Evolutionary conservation across 2,329 filamentous ascomycete species (phyloP).

Genomic region (Sporothrix sp.): DNA sequence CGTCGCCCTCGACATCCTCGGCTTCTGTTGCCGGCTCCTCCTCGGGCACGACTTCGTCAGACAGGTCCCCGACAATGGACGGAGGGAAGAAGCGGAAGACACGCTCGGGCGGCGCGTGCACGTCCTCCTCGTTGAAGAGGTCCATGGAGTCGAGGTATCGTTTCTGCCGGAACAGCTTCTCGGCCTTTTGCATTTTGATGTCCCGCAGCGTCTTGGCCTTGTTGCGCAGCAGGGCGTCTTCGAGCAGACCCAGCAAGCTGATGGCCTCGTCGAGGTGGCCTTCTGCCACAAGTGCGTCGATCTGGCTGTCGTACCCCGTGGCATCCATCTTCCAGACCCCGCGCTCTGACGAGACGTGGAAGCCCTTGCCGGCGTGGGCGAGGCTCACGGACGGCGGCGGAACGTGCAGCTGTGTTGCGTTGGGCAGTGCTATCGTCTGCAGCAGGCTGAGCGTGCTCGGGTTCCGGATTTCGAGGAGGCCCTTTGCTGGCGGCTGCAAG

Average conservation of each 20-base stretch:
- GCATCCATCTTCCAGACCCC: slow-evolving; percentile 95
- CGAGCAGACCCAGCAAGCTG: slow-evolving; percentile 77
- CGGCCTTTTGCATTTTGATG: slow-evolving; percentile 86
- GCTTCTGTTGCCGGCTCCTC: slow-evolving; percentile 24
- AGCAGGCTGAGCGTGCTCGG: slow-evolving; percentile 84
- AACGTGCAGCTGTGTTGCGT: slow-evolving; percentile 78
- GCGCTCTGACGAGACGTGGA: slow-evolving; percentile 84
- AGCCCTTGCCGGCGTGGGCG: slow-evolving; percentile 93
- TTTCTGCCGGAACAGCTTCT: slow-evolving; percentile 68
- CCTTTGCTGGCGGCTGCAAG: slow-evolving; percentile 65
- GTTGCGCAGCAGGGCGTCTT: slow-evolving; percentile 78
- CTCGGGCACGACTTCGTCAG: slow-evolving; percentile 37
- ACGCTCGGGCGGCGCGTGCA: slow-evolving; percentile 78
- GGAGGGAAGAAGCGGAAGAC: slow-evolving; percentile 79
- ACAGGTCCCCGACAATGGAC: slow-evolving; percentile 73
- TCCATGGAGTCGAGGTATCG: slow-evolving; percentile 83
- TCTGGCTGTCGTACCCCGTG: slow-evolving; percentile 81
- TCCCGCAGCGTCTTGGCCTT: slow-evolving; percentile 74
- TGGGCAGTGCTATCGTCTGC: slow-evolving; percentile 73
- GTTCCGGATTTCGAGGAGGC: slow-evolving; percentile 81
- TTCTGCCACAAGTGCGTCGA: slow-evolving; percentile 67
- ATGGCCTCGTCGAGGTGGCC: slow-evolving; percentile 82
- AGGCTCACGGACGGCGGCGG: slow-evolving; percentile 86
- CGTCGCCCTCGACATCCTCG: slow-evolving; percentile 24
- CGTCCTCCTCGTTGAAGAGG: slow-evolving; percentile 72